A percentile compares a stretch with the other conserved stretches of the same genome.
Conservation (phyloP, 2,329 filamentous ascomycete species). For the Calonectria pseudoturangicola region DNA sequence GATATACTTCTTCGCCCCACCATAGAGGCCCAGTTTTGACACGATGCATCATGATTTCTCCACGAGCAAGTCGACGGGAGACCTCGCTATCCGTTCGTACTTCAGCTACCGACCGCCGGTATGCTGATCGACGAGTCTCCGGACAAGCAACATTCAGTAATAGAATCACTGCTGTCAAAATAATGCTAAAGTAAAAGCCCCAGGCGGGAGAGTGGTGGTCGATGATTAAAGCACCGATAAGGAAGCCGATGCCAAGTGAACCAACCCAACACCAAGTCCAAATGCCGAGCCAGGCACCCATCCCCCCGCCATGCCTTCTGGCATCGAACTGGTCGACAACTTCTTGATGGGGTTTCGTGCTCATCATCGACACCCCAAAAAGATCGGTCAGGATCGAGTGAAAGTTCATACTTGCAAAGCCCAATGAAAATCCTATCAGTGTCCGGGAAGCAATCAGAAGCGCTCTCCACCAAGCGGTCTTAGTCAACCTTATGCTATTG, state of each 20-base stretch:
- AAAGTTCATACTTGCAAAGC: slow-evolving; percentile 87
- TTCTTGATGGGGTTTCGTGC: slow-evolving; percentile 82
- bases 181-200: slow-evolving; percentile 85
- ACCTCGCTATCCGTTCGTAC: slow-evolving; percentile 72
- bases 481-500: slow-evolving; percentile 72
- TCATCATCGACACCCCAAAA: slow-evolving; percentile 85
- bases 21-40: slow-evolving; percentile 82
- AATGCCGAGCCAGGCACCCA: slow-evolving; percentile 86
- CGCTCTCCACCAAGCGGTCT: slow-evolving; percentile 73
- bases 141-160: slow-evolving; percentile 82
- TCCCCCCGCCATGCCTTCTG: slow-evolving; percentile 83
- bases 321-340: slow-evolving; percentile 80
- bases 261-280: slow-evolving; percentile 88
- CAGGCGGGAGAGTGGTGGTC: slow-evolving; percentile 78
- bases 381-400: slow-evolving; percentile 82
- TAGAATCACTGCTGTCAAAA: slow-evolving; percentile 78
- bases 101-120: slow-evolving; percentile 80
- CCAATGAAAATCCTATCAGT: slow-evolving; percentile 80
- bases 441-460: slow-evolving; percentile 78
- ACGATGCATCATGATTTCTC: slow-evolving; percentile 86
- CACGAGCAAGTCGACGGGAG: slow-evolving; percentile 77
- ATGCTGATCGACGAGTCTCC: slow-evolving; percentile 82
- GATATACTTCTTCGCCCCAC: slow-evolving; percentile 86
- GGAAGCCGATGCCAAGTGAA: slow-evolving; percentile 82
- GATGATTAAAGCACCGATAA: slow-evolving; percentile 82